These are phyloP conservation scores for Gracilariopsis chorda DNA, from an alignment of 23 red algal genomes.

Conservation along the genomic window DNA sequence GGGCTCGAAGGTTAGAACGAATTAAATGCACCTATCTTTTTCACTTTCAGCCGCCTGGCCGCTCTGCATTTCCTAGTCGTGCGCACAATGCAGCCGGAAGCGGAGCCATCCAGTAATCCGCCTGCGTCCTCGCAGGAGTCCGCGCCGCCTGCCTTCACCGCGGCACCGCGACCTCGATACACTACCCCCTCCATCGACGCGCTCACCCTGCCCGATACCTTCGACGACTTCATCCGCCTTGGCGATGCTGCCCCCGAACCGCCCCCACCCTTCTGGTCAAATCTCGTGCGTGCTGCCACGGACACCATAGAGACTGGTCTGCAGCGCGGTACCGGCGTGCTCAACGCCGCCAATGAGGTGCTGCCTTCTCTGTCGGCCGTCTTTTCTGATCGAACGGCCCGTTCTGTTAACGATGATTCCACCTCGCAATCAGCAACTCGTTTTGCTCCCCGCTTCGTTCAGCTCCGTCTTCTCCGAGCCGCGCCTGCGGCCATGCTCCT, in stretches of 20 bases:
- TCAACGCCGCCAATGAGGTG: neutral
- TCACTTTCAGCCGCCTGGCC: too few relatives aligned
- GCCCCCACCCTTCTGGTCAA: neutral
- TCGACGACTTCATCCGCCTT: slow-evolving; percentile 23
- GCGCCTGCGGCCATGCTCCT: neutral
- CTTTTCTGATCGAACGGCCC: neutral
- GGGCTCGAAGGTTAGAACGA: too few relatives aligned
- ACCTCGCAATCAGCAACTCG: neutral
- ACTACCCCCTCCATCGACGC: slow-evolving; percentile 10
- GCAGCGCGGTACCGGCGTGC: neutral
- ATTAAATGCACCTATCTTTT: too few relatives aligned
- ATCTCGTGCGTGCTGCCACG: neutral
- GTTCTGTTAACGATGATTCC: too few relatives aligned
- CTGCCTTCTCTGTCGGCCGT: neutral
- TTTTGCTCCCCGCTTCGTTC: neutral
- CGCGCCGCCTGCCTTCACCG: neutral
- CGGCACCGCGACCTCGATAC: neutral
- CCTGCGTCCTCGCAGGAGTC: neutral
- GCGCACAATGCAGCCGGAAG: too few relatives aligned
- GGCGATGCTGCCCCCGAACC: neutral
- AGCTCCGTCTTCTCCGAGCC: neutral
- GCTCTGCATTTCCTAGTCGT: too few relatives aligned
- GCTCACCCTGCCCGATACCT: neutral
- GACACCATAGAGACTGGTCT: neutral
- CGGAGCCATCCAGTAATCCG: too few relatives aligned